A percentile compares a stretch with the other conserved stretches of the same genome.
Conservation (phyloP, 2,329 filamentous ascomycete genomes). For the Cladosporium halotolerans region DNA sequence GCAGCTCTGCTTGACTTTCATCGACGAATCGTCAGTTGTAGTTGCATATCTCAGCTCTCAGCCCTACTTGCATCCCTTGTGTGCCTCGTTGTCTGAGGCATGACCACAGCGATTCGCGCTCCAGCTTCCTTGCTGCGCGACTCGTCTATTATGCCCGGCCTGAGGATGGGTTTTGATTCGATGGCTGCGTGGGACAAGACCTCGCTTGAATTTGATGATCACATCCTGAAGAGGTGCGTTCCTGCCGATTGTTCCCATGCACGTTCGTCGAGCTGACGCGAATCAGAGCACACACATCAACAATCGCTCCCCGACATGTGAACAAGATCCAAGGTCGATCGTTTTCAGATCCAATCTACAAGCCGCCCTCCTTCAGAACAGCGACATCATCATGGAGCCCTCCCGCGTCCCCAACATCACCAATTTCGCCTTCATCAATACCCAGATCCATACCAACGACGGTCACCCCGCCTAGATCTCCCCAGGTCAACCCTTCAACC, state of each 20-base stretch:
- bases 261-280: not conserved
- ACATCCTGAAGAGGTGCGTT: constrained; percentile 15
- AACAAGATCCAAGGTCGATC: constrained; percentile 13
- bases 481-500: not conserved
- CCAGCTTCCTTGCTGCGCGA: not conserved
- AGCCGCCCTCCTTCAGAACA: constrained; percentile 22
- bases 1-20: too few species aligned
- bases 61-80: constrained; percentile 1
- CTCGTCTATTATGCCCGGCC: not conserved
- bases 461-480: constrained; percentile 3
- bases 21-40: not conserved
- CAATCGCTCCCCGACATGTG: not conserved
- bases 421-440: constrained; percentile 1
- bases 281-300: not conserved
- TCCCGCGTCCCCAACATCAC: constrained; percentile 23
- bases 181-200: constrained; percentile 21
- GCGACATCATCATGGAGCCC: constrained; percentile 28
- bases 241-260: not conserved
- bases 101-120: constrained; percentile 7
- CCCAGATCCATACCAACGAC: constrained; percentile 13
- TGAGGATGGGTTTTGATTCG: constrained; percentile 19
- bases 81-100: constrained; percentile 4
- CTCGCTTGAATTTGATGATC: constrained; percentile 13
- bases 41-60: not conserved
- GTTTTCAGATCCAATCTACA: constrained; percentile 1